Evolutionary conservation across 331 rosid genomes (phyloP), one percentile per base, ranked within the genome.

Genomic region (Acacia concinna): DNA sequence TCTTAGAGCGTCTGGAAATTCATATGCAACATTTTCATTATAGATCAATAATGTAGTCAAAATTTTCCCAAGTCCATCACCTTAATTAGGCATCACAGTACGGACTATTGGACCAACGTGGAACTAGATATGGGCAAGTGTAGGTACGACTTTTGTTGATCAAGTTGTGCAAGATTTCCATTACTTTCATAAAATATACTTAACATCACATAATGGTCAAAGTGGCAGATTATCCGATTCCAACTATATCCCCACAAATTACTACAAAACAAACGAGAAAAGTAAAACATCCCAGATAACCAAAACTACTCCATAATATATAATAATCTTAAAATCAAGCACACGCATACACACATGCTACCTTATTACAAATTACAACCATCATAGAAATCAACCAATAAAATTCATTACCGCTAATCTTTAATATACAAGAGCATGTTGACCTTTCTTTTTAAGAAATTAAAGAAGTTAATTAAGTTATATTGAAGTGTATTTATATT

Each of bases 231-330:
- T 71, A 30, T 34, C 14, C 40, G 32, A 20, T 27, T 56, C 54
- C 74, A 59, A 76, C 77, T 43, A 54, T 40, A 51, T 38, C 41
- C 41, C 3, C 64, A 41, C 37, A 60, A 74, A 68, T 20, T 2
- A 38, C 2, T 41, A 43, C n/a, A 51, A 78, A 73, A 23, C 15
- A 68, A 72, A 69, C 18, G 2, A 12, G 34, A 51, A 38, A 52
- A 78, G 4, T 23, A 28, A 59, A 8, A 75, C 75, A 68, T 73
- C 82, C 35, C 43, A 4, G 40, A 43, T 47, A 57, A 73, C 57
- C 30, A 11, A 31, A 78, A 71, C 66, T 30, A 71, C 6, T n/a
- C n/a, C n/a, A n/a, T n/a, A n/a, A 38, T 38, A 32, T 32, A 40
- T 20, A 32, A 25, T 23, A 47, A 38, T 34, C 64, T 46, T 11